Evolutionary conservation across 306 rosid genomes (phyloP), one percentile per base, ranked within the genome.

Genomic region (Vicia villosa): DNA sequence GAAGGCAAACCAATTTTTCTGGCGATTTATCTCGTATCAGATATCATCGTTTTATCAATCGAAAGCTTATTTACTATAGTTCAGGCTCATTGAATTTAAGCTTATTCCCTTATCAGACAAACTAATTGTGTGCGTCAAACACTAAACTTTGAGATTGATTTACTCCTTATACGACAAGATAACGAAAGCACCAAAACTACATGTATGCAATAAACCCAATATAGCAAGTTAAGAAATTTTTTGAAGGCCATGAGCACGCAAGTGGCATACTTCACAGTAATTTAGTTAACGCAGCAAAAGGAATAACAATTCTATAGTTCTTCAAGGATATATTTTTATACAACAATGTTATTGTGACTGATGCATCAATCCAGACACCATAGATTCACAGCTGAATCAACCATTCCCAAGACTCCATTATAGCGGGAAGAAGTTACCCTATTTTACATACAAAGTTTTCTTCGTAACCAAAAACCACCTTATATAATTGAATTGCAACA

Each of bases 121-220:
- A 50, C 20, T 50, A 19, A 19, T 50, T 9, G 57, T 50, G 28
- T 50, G 50, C 6, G 5, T 43, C 17, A 57, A 74, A 74, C 70
- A 22, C 24, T 34, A 14, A 3, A 38, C 22, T 52, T 56, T 34
- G 68, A 14, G 16, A 69, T 17, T 8, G 5, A 63, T 37, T 17
- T 17, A 51, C 57, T 54, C 13, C 50, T 9, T 8, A 49, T 22
- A 45, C 26, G 37, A 63, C 41, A 30, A 43, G 66, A 13, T 36
- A 55, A 51, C 30, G 11, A 74, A 74, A 55, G 50, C 46, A 68
- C n/a, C 42, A 22, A 68, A 51, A 4, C 21, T 62, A 36, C 24
- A 20, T 68, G 41, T 12, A 40, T 32, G 61, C 7, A 26, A 51
- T 7, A 50, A 41, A 15, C 37, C 45, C 47, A 67, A 64, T 14